phyloP scores from a whole-genome alignment of 257 asterid genomes.

The Catharanthus roseus region DNA sequence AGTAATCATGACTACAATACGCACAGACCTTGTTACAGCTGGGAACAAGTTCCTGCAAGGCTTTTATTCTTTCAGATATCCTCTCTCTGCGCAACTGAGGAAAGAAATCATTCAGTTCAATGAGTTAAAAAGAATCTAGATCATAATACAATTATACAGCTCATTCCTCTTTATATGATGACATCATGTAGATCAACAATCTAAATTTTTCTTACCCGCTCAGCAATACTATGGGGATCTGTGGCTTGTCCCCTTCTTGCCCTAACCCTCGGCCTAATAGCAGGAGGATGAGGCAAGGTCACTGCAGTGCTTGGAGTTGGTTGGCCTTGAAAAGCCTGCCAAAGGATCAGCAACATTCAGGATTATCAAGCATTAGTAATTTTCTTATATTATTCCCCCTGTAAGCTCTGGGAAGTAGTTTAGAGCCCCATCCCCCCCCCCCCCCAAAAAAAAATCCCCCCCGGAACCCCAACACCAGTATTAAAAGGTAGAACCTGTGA shows the following conservation, averaged over 20 bases:
- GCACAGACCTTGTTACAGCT: slow-evolving; percentile 78
- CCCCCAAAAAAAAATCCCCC: too few relatives aligned
- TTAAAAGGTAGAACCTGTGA: too few relatives aligned
- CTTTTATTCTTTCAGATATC: slow-evolving; percentile 85
- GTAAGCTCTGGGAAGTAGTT: not conserved
- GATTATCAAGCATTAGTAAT: not conserved
- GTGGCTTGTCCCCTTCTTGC: slow-evolving; percentile 94
- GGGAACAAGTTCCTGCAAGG: slow-evolving; percentile 89
- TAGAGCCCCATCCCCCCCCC: not conserved
- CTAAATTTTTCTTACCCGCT: slow-evolving; percentile 44
- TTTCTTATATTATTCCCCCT: not conserved
- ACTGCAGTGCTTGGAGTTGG: slow-evolving; percentile 55
- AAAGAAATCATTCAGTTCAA: slow-evolving; percentile 19
- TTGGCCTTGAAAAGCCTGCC: slow-evolving; percentile 71
- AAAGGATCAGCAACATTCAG: slow-evolving; percentile 14
- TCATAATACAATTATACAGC: not conserved
- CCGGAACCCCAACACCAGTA: too few relatives aligned
- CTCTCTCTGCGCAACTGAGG: slow-evolving; percentile 78
- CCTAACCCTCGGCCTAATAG: slow-evolving; percentile 71
- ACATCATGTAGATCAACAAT: not conserved
- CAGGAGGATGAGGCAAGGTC: slow-evolving; percentile 63
- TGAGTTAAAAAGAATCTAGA: not conserved
- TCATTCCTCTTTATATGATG: not conserved
- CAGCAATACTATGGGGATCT: slow-evolving; percentile 94
- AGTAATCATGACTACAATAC: not conserved